These are phyloP conservation scores for Vitis rupestris DNA, from an alignment of 164 flowering plant species.

Conservation along the genomic window DNA sequence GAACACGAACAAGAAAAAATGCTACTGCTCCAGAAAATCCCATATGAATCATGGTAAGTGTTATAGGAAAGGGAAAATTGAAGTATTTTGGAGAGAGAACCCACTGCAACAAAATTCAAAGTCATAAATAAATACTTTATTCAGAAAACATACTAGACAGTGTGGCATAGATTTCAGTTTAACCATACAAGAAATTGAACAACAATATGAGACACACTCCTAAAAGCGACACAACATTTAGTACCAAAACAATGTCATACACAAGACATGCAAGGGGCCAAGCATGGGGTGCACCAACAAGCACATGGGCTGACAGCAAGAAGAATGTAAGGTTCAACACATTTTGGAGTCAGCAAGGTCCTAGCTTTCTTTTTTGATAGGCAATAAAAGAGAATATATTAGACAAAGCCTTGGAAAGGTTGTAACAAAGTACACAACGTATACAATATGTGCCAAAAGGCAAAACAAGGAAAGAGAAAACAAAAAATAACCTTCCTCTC, in stretches of 20 bases:
- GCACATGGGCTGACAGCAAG: neutral
- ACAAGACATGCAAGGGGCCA: neutral
- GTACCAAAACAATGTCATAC: neutral
- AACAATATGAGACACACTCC: neutral
- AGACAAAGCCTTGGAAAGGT: too few species aligned
- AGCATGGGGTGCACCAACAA: neutral
- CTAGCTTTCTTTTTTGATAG: neutral
- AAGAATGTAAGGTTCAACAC: neutral
- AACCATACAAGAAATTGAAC: neutral
- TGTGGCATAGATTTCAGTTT: neutral
- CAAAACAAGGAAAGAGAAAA: too few species aligned
- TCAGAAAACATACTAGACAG: neutral
- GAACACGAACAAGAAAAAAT: constrained; percentile 83
- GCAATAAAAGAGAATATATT: too few species aligned
- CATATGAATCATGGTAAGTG: constrained; percentile 99
- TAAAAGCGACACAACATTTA: neutral
- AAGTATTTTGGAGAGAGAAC: constrained; percentile 98
- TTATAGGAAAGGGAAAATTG: constrained; percentile 91
- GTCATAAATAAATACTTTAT: neutral
- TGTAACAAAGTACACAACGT: too few species aligned
- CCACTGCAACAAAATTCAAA: constrained; percentile 68
- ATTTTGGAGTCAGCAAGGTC: neutral
- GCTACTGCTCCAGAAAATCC: constrained; percentile 90
- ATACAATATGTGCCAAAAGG: too few species aligned
- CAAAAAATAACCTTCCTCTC: too few species aligned